Evolutionary conservation across 371 early-diverging fungal genomes (phyloP), one percentile per base, ranked within the genome.

Genomic region (Sporodiniella umbellata): DNA sequence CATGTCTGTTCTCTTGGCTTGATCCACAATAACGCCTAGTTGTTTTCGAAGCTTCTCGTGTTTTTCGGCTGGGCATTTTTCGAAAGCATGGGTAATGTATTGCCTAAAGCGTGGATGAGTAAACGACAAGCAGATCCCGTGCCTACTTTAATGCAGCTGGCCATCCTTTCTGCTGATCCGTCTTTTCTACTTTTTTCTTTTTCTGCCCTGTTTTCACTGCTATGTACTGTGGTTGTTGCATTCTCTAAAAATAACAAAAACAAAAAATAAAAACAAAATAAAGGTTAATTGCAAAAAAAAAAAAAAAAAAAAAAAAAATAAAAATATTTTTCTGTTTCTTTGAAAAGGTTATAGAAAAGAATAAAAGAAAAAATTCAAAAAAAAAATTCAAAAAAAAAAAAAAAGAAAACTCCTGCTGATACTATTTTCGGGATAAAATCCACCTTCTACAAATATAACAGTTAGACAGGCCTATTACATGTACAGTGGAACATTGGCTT

Each of bases 51-150:
- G 70, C 11, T 31, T 50, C 14, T 58, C 59, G n/a, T 71, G 68
- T 17, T 75, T 69, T 22, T 71, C 66, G n/a, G 51, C 52, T 2
- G 56, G 42, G 33, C 76, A 69, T 1, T 66, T 42, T 22, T 54
- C 64, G 50, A 81, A 82, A 0, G 75, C 72, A 18, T 68, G 56
- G 10, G 66, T 53, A 21, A 83, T 75, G 55, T 83, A 84, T 10
- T 70, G 68, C 47, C 79, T 81, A 53, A 38, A 17, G 14, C 11
- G 33, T 33, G 12, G 12, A 2, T 48, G 12, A 17, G 1, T 18
- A 8, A 4, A 48, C 18, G 24, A 37, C n/a, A 35, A 47, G n/a
- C n/a, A n/a, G n/a, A n/a, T n/a, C n/a, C n/a, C n/a, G n/a, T n/a
- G n/a, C 28, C 48, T 57, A 57, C 58, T 51, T 57, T 30, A 57